Base-by-base conservation (phyloP, 306 rosid genomes). In the Rosa persica region DNA sequence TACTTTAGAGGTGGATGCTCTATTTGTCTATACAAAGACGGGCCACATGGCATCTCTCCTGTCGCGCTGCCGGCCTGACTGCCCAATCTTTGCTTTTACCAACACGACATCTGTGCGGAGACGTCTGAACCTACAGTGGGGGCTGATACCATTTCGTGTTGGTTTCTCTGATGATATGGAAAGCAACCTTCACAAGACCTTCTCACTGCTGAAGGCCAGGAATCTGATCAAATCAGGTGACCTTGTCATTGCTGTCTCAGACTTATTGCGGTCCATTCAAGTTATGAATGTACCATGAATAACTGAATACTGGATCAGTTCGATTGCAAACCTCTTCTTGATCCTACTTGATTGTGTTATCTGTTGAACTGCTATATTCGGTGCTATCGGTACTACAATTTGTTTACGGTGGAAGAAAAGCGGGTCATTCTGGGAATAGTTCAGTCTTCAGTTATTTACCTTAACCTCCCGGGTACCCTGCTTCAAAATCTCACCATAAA, bases 121-220 rank as follows among this genome's bases (percentile, higher is more conserved):
- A 77, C 99, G 90, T 49, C 90, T 96, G 74, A 96, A 96, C 88
- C 88, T 96, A 42, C 99, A 96, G 78, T 96, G 99, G 99, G 99
- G 99, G 72, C 88, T 96, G 83, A 93, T 96, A 78, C 99, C 99
- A 19, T 96, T 96, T 80, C 94, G 98, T 42, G 79, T 96, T 72
- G 87, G 96, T 89, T 96, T 96, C 89, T 84, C 97, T 0, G 98
- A 96, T 39, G 98, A 96, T 39, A 96, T 96, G 99, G 99, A 96
- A 67, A 93, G 88, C 92, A 90, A 96, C 86, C 97, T 96, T 67
- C 91, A 93, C 46, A 96, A 85, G 75, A 96, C 98, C 58, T 96
- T 96, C 82, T 74, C 96, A 15, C 85, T 96, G 87, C 97, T 96
- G 40, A 96, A 93, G 90, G 99, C 99, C 75, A 81, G 98, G 87